These are phyloP conservation scores for Xylaria grammica DNA, from an alignment of 495 filamentous ascomycete genomes.

Conservation along the genomic window DNA sequence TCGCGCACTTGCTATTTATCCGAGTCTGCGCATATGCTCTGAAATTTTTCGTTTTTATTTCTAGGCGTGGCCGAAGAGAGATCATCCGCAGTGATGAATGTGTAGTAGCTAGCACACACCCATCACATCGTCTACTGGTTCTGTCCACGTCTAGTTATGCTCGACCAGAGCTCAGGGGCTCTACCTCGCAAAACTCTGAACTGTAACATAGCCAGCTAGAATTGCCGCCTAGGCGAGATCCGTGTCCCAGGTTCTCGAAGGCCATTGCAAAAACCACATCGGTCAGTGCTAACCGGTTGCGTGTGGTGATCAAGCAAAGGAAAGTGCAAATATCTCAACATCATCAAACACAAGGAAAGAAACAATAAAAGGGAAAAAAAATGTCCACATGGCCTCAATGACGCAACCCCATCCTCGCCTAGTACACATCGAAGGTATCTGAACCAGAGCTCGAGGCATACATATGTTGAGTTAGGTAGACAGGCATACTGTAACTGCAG, in stretches of 20 bases:
- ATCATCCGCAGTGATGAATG: conserved; percentile 22
- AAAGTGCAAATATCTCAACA: conserved; percentile 41
- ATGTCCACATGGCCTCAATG: conserved; percentile 36
- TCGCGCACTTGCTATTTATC: not conserved
- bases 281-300: conserved; percentile 8
- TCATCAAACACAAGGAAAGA: conserved; percentile 39
- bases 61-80: conserved; percentile 17
- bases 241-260: conserved; percentile 16
- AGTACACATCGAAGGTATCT: conserved; percentile 32
- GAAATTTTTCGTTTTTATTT: conserved; percentile 25
- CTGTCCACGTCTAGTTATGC: conserved; percentile 21
- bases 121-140: conserved; percentile 19
- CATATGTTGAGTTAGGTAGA: conserved; percentile 34
- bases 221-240: conserved; percentile 18
- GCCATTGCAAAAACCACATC: conserved; percentile 20
- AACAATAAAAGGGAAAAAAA: conserved; percentile 41
- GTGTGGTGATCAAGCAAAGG: conserved; percentile 35
- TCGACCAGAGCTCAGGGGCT: conserved; percentile 8
- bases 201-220: conserved; percentile 16
- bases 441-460: conserved; percentile 33
- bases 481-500: conserved; percentile 33
- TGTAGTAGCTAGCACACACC: conserved; percentile 2
- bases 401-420: conserved; percentile 31
- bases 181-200: conserved; percentile 19
- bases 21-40: conserved; percentile 9